Base-by-base conservation (phyloP, 2,329 filamentous ascomycete genomes). In the Penicillium corylophilum region DNA sequence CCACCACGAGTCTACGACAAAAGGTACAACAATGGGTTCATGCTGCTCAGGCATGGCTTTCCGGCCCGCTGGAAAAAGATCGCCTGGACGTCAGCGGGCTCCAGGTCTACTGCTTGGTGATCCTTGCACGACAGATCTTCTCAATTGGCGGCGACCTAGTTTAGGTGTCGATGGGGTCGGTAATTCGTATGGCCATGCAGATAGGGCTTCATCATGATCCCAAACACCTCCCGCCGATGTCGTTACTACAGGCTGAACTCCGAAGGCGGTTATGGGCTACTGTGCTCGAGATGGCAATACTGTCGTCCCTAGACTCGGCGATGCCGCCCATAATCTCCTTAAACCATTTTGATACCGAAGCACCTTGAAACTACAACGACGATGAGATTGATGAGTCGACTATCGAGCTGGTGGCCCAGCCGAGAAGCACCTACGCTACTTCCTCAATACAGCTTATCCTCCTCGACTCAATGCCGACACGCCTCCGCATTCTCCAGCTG, bases 181-280 rank as follows among this genome's bases (percentile, higher is more conserved):
- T 71, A 1, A 15, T 68, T 5, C 47, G 60, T 4, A 63, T 50
- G 35, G 68, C 68, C 1, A 67, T 71, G 58, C 60, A 64, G 33
- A 66, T 70, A 45, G 68, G 67, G 0, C 48, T 71, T 5, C 68
- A 71, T 55, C 58, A 62, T 20, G 67, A 71, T 43, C 68, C 69
- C 0, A 50, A 52, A 2, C 38, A 51, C 38, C 51, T 70, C 9
- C 53, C 54, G 1, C 31, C 46, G n/a, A 61, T 64, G 51, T 46
- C 52, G 1, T 2, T 51, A 2, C 39, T 57, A 4, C 51, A 63
- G 20, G n/a, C 12, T 12, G 44, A 46, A 38, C 10, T 46, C 18
- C 44, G 44, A 15, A 13, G 33, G 44, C 15, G 44, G 10, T 23
- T 46, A 9, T 38, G 31, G 44, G 15, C 15, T 15, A 46, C 31